Conservation (phyloP, 768 basidiomycete genomes). For the Macrocybe gigantea region DNA sequence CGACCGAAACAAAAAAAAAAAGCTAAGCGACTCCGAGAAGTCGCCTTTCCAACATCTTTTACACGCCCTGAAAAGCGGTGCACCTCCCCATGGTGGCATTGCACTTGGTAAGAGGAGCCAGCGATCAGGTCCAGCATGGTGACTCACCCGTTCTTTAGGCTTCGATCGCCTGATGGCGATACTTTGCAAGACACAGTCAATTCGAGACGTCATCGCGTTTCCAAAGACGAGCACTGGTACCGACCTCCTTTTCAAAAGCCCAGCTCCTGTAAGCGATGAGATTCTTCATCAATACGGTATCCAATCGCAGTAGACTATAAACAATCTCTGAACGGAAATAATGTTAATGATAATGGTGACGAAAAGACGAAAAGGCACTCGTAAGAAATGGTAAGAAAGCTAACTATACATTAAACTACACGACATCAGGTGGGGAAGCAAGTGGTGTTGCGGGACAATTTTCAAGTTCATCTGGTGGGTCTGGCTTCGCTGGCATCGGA, state of each 20-base stretch:
- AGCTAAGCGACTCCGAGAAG: conserved; percentile 74
- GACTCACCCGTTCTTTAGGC: conserved; percentile 38
- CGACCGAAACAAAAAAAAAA: conserved; percentile 2
- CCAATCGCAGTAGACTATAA: conserved; percentile 21
- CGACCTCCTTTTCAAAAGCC: conserved; percentile 88
- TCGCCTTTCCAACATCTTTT: conserved; percentile 78
- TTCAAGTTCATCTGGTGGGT: conserved; percentile 16
- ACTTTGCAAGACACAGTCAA: conserved; percentile 80
- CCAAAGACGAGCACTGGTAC: conserved; percentile 83
- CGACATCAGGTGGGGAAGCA: background rate
- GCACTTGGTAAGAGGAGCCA: conserved; percentile 59
- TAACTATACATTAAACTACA: conserved; percentile 4
- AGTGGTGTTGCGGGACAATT: conserved; percentile 13
- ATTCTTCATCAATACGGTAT: conserved; percentile 64
- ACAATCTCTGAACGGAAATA: conserved; percentile 8
- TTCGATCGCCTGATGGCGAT: conserved; percentile 93
- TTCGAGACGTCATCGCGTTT: conserved; percentile 95
- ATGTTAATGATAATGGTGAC: conserved; percentile 14
- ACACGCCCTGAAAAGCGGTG: conserved; percentile 83
- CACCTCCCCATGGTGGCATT: conserved; percentile 94
- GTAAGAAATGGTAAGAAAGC: conserved; percentile 10
- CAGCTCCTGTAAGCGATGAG: conserved; percentile 49
- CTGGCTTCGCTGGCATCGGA: conserved; percentile 1
- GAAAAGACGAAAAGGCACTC: conserved; percentile 13
- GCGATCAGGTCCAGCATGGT: conserved; percentile 10